phyloP scores from a whole-genome alignment of 2,329 filamentous ascomycete species.

The Diaporthe helianthi region DNA sequence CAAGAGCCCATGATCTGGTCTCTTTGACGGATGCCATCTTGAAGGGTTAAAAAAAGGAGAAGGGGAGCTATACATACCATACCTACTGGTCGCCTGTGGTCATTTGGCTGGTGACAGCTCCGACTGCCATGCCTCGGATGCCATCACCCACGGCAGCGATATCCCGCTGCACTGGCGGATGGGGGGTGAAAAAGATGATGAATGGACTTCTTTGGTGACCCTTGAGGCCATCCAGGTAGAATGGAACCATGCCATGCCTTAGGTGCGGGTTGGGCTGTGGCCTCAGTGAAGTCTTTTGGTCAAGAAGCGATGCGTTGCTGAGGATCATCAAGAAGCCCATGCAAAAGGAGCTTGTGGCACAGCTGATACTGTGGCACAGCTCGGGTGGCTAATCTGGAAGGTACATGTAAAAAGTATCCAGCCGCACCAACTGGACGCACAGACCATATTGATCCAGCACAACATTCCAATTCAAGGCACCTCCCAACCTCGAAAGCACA shows the following conservation, averaged over 20 bases:
- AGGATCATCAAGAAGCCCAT: constrained; percentile 20
- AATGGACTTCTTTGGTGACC: constrained; percentile 10
- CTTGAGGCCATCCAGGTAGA: constrained; percentile 31
- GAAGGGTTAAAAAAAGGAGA: background rate
- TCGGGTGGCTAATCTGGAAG: background rate
- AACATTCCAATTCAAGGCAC: no score
- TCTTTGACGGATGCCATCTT: background rate
- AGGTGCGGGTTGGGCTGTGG: constrained; percentile 30
- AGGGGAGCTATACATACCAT: constrained; percentile 22
- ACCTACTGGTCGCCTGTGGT: constrained; percentile 20
- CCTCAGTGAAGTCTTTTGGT: constrained; percentile 27
- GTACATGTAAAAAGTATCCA: background rate
- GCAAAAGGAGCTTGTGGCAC: constrained; percentile 12
- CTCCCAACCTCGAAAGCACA: no score
- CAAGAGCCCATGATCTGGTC: background rate
- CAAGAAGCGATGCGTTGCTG: constrained; percentile 21
- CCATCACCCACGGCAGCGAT: constrained; percentile 23
- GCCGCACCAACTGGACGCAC: background rate
- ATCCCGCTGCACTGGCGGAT: constrained; percentile 18
- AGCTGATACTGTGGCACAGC: background rate
- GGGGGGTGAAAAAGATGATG: constrained; percentile 17
- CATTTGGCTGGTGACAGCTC: constrained; percentile 23
- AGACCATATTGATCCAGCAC: background rate
- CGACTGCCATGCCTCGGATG: background rate
- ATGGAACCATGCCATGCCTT: constrained; percentile 19